These are phyloP conservation scores for Sedum album DNA, from an alignment of 164 flowering plant species.

Conservation along the genomic window DNA sequence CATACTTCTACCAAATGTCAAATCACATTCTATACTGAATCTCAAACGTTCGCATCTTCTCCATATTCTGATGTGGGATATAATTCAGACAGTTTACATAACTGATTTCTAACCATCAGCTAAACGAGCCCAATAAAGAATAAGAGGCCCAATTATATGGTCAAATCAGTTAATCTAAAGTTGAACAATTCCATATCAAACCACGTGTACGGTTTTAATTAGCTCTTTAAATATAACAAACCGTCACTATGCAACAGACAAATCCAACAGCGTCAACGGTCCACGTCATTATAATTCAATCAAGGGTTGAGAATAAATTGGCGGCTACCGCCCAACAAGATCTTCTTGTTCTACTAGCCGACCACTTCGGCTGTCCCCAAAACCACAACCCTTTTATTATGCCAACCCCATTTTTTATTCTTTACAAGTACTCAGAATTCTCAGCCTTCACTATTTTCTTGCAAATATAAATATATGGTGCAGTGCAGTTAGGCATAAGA, in stretches of 20 bases:
- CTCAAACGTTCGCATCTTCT: neutral
- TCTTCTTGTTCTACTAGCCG: neutral
- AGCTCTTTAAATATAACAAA: too few relatives aligned
- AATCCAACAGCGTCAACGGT: neutral
- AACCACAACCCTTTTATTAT: neutral
- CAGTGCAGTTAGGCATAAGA: too few relatives aligned
- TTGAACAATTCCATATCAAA: too few relatives aligned
- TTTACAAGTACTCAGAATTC: too few relatives aligned
- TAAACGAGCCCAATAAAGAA: too few relatives aligned
- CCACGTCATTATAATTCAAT: neutral
- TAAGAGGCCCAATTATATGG: too few relatives aligned
- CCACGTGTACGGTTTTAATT: too few relatives aligned
- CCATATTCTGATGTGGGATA: neutral
- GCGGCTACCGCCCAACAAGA: neutral
- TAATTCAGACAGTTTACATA: too few relatives aligned
- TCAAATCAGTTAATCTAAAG: too few relatives aligned
- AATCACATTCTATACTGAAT: neutral
- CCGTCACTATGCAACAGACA: too few relatives aligned
- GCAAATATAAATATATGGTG: too few relatives aligned
- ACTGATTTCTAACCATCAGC: too few relatives aligned
- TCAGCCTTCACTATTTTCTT: neutral
- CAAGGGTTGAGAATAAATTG: neutral
- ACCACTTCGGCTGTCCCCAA: neutral
- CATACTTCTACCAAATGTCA: neutral
- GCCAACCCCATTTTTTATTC: neutral